These are phyloP conservation scores for Carnegiea gigantea DNA, from an alignment of 179 eudicot species.

Conservation along the genomic window DNA sequence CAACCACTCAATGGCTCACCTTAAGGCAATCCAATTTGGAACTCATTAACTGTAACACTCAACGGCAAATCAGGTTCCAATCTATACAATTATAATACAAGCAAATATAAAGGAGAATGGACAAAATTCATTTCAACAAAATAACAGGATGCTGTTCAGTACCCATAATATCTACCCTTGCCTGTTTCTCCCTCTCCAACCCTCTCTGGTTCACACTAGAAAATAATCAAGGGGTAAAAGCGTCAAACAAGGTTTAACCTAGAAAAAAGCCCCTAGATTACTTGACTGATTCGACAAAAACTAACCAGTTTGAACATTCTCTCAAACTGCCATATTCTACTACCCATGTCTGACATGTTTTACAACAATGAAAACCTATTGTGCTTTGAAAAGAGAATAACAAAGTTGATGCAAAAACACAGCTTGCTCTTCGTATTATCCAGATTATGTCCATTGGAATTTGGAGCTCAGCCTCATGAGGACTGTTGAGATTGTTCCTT, in stretches of 20 bases:
- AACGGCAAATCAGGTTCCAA: neutral
- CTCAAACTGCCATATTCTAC: neutral
- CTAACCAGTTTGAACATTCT: neutral
- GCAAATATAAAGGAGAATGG: neutral
- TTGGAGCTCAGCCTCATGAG: neutral
- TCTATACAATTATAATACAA: neutral
- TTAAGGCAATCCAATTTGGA: no score
- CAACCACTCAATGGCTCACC: no score
- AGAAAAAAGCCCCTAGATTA: neutral
- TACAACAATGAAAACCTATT: neutral
- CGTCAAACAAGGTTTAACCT: no score
- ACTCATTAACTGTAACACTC: neutral
- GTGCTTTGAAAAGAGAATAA: neutral
- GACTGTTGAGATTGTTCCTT: constrained; percentile 21
- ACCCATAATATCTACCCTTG: neutral
- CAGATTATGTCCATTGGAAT: neutral
- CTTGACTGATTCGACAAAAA: neutral
- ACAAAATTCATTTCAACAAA: neutral
- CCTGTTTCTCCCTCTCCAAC: neutral
- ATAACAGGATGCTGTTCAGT: neutral
- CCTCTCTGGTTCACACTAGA: neutral
- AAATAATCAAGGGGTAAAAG: neutral
- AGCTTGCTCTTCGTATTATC: neutral
- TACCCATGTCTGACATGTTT: neutral
- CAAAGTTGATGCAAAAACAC: neutral